phyloP scores from a whole-genome alignment of 2,329 filamentous ascomycete species.

The Zymoseptoria pseudotritici region DNA sequence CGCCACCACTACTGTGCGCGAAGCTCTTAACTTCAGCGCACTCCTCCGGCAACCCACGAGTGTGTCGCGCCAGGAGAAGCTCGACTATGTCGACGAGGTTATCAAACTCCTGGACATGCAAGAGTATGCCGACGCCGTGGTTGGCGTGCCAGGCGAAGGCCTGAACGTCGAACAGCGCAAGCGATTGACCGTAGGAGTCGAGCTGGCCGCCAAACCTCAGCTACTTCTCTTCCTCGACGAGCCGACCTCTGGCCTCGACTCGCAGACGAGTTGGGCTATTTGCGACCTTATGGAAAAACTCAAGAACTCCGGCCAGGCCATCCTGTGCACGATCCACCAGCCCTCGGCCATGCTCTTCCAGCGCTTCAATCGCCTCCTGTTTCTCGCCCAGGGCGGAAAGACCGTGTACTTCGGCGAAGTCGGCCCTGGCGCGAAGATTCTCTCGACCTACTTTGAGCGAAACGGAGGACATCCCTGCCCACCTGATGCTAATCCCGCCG shows the following conservation, averaged over 20 bases:
- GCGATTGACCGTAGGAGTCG: constrained; percentile 90
- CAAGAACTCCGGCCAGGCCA: constrained; percentile 79
- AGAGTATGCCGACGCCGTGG: constrained; percentile 79
- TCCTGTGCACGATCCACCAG: constrained; percentile 96
- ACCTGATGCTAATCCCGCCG: constrained; percentile 66
- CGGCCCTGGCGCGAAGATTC: constrained; percentile 58
- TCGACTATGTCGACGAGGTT: constrained; percentile 81
- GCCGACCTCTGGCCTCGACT: constrained; percentile 88
- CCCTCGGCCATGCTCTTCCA: constrained; percentile 95
- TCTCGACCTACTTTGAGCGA: constrained; percentile 70
- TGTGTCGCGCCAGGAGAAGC: constrained; percentile 66
- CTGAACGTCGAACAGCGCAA: constrained; percentile 62
- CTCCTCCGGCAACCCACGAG: constrained; percentile 73
- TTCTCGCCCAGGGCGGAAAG: constrained; percentile 66
- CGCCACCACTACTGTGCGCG: constrained; percentile 75
- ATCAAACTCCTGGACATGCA: constrained; percentile 88
- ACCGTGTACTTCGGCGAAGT: constrained; percentile 80
- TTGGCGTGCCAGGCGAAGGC: constrained; percentile 84
- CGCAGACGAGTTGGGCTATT: constrained; percentile 89
- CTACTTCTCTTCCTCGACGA: constrained; percentile 90
- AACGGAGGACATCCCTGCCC: constrained; percentile 62
- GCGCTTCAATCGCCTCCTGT: constrained; percentile 74
- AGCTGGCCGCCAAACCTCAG: constrained; percentile 84
- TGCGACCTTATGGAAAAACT: constrained; percentile 81
- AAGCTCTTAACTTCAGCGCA: constrained; percentile 80